These are phyloP conservation scores for Fusarium napiforme DNA, from an alignment of 2,329 filamentous ascomycete species.

Conservation along the genomic window DNA sequence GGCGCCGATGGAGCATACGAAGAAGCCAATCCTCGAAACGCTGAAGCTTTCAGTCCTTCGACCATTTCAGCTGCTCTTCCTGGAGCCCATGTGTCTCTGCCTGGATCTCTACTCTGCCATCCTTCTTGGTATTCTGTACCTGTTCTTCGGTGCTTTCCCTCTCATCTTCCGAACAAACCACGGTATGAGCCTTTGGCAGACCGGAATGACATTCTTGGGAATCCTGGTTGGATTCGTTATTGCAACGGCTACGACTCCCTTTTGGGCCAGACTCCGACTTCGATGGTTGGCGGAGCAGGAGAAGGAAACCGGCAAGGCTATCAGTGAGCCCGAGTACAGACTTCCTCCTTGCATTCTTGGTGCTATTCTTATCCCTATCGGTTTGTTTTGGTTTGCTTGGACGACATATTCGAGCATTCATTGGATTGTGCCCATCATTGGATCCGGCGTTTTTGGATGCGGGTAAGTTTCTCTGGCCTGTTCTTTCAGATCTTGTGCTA, in stretches of 20 bases:
- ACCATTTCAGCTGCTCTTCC: constrained; percentile 77
- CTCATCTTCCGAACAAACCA: constrained; percentile 80
- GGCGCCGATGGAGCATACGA: constrained; percentile 11
- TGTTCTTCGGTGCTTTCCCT: constrained; percentile 86
- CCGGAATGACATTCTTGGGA: constrained; percentile 25
- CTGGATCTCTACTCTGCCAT: constrained; percentile 85
- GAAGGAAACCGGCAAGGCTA: constrained; percentile 12
- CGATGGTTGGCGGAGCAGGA: constrained; percentile 1
- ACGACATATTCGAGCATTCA: constrained; percentile 20
- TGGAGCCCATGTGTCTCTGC: constrained; percentile 83
- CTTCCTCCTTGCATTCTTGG: constrained; percentile 24
- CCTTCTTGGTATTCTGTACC: constrained; percentile 81
- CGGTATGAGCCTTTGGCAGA: constrained; percentile 75
- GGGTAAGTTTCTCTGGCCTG: constrained; percentile 4
- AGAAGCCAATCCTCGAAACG: background rate
- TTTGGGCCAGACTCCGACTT: constrained; percentile 26
- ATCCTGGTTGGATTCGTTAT: constrained; percentile 16
- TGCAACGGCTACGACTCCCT: constrained; percentile 9
- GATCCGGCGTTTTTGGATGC: constrained; percentile 31
- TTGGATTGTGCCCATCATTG: constrained; percentile 34
- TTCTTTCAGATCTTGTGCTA: fast-evolving
- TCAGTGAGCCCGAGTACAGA: constrained; percentile 28
- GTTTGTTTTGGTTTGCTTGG: constrained; percentile 36
- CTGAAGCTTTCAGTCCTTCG: constrained; percentile 59
- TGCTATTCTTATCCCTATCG: constrained; percentile 18